Base-by-base conservation (phyloP, 768 basidiomycete species). In the Lentinula guzmanii region DNA sequence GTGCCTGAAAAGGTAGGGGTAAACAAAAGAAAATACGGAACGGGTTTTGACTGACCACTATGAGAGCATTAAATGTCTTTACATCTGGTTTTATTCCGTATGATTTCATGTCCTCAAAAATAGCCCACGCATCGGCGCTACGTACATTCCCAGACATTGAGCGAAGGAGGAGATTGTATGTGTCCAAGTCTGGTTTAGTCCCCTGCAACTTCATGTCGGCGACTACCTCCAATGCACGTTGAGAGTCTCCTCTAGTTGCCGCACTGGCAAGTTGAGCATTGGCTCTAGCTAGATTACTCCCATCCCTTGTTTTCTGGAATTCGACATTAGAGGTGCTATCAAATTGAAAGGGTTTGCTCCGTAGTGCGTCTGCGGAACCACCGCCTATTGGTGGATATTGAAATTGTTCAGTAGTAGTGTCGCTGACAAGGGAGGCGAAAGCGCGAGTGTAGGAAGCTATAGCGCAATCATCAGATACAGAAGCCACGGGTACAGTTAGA, bases 61-160 rank as follows among this genome's bases (percentile, higher is more conserved):
- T 70, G 28, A 93, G 75, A 46, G 79, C 73, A 50, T 88, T 82
- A 69, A 87, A 86, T 8, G 83, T 78, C 42, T 79, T 72, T 5
- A 74, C 65, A 59, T 82, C 76, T 4, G 83, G 86, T 50, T 70
- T 62, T 21, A 91, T 63, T 2, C 79, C 80, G 46, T 78, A 64
- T 16, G 76, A 69, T 37, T 77, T 56, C 87, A 91, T 90, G 69
- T 91, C 89, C 39, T 88, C 86, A 33, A 88, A 71, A 58, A 89
- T 79, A 16, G 87, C 89, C 76, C 80, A 81, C 4, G 86, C 80
- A 62, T 89, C 84, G 33, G 79, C 65, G 68, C 75, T 75, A 8
- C 77, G 66, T 4, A 73, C 75, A 41, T 80, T 74, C 6, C 68
- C 64, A 0, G 81, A 76, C 59, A 84, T 77, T 41, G 82, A 78